phyloP scores from a whole-genome alignment of 163 green algal genomes.

The Coccomyxa subellipsoidea region DNA sequence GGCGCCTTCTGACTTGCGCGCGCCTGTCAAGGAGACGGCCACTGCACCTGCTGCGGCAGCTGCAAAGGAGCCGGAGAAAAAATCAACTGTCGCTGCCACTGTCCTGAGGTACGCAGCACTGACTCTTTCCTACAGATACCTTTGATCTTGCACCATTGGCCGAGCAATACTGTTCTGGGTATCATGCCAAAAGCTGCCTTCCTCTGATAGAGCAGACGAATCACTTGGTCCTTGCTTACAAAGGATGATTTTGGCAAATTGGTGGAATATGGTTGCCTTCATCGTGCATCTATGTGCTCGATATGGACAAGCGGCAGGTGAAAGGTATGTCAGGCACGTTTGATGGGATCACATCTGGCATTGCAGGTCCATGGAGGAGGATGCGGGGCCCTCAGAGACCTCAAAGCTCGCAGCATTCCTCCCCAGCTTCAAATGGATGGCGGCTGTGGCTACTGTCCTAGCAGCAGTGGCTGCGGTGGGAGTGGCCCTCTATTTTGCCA shows the following conservation, averaged over 20 bases:
- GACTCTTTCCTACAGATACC: not conserved
- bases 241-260: no score
- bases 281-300: no score
- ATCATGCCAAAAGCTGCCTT: no score
- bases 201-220: no score
- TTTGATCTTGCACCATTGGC: no score
- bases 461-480: not conserved
- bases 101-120: not conserved
- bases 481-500: not conserved
- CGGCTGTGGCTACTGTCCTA: not conserved
- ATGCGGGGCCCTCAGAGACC: not conserved
- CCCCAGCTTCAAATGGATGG: not conserved
- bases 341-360: not conserved
- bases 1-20: not conserved
- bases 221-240: no score
- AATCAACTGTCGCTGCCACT: not conserved
- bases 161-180: no score
- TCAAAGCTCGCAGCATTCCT: not conserved
- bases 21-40: not conserved
- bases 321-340: no score
- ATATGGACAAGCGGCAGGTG: no score
- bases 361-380: not conserved
- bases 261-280: no score
- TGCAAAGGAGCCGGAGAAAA: not conserved
- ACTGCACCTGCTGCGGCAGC: not conserved